phyloP scores from a whole-genome alignment of 225 moss, liverwort and hornwort genomes.

The Lunularia cruciata region DNA sequence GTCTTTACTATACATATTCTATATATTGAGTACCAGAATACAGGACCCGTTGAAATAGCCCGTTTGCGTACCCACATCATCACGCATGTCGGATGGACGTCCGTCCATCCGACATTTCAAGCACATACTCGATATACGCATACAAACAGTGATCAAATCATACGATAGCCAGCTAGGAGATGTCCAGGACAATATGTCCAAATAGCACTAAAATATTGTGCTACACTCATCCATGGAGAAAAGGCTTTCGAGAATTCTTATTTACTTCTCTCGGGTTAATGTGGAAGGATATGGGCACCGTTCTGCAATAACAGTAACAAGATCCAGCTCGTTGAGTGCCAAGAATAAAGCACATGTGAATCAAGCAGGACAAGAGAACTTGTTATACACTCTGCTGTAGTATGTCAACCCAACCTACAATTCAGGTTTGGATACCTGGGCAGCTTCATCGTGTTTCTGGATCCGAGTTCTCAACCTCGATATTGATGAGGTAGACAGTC shows the following conservation, averaged over 20 bases:
- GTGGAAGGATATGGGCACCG: constrained; percentile 12
- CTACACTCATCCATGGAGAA: too few relatives aligned
- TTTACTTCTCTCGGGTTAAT: constrained; percentile 11
- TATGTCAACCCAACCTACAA: background rate
- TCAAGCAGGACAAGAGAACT: background rate
- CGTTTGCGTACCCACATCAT: too few relatives aligned
- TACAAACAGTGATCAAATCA: too few relatives aligned
- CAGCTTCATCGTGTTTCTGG: constrained; percentile 11
- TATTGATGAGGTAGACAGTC: constrained; percentile 1
- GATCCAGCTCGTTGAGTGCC: constrained; percentile 1
- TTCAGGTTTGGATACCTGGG: background rate
- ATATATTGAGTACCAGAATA: too few relatives aligned
- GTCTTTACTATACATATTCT: too few relatives aligned
- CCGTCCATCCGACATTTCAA: too few relatives aligned
- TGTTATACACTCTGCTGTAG: constrained; percentile 1
- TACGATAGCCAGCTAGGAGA: too few relatives aligned
- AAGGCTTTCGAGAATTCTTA: constrained; percentile 6
- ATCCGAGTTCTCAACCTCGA: background rate
- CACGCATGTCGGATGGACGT: too few relatives aligned
- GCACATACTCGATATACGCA: too few relatives aligned
- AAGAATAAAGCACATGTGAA: background rate
- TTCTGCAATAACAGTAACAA: background rate
- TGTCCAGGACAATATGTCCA: too few relatives aligned
- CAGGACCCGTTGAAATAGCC: too few relatives aligned
- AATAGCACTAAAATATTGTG: too few relatives aligned